A percentile compares a stretch with the other conserved stretches of the same genome.
Evolutionary conservation across 108 stramenopile species (phyloP).

Genomic region (Nitzschia inconspicua): DNA sequence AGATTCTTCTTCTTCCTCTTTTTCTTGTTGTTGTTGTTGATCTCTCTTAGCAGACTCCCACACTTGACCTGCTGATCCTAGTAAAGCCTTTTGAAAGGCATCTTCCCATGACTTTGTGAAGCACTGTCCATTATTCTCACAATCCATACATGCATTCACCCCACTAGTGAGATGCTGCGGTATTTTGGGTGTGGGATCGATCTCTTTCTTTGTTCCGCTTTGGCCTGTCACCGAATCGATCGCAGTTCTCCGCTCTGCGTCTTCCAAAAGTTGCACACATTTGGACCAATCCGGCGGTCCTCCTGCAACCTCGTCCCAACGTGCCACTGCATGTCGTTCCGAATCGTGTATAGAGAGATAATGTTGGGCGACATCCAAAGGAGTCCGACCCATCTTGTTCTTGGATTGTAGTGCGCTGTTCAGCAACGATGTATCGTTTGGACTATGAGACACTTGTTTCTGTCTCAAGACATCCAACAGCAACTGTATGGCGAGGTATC

Average conservation of each 20-base stretch:
- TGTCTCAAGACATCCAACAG: constrained; percentile 47
- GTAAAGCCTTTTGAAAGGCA: constrained; percentile 48
- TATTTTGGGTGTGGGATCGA: background rate
- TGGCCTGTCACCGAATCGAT: background rate
- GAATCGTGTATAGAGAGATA: constrained; percentile 27
- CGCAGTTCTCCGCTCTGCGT: constrained; percentile 5
- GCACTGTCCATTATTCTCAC: constrained; percentile 37
- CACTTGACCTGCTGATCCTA: constrained; percentile 39
- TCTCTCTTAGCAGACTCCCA: too few species aligned
- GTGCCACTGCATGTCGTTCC: constrained; percentile 45
- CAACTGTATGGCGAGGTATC: constrained; percentile 69
- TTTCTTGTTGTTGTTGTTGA: too few species aligned
- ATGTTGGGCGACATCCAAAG: constrained; percentile 54
- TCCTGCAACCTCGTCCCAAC: constrained; percentile 84
- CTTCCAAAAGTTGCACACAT: constrained; percentile 46
- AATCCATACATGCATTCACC: constrained; percentile 19
- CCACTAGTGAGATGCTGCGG: constrained; percentile 15
- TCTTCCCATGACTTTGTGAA: constrained; percentile 53
- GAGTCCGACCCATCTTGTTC: constrained; percentile 30
- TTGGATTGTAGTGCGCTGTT: constrained; percentile 15
- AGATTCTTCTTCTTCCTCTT: too few species aligned
- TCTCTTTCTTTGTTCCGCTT: background rate
- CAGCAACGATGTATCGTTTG: constrained; percentile 14
- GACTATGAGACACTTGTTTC: background rate
- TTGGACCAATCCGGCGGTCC: constrained; percentile 60